A percentile compares a stretch with the other conserved stretches of the same genome.
Evolutionary conservation across 148 eudicot genomes (phyloP).

Genomic region (Vaccinium corymbosum): DNA sequence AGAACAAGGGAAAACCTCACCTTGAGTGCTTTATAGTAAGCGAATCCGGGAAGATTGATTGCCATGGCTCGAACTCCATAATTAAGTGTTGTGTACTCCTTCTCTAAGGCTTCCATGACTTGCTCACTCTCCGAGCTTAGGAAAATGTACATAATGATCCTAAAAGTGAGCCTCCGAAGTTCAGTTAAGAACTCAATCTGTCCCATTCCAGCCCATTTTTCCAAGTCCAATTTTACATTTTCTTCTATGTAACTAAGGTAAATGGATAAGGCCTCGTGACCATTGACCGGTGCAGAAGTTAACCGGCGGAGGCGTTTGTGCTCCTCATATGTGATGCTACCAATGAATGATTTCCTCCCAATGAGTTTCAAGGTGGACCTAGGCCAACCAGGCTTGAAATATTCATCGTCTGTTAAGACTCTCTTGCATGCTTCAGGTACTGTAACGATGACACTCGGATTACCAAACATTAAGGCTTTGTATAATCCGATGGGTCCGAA

Average conservation of each 20-base stretch:
- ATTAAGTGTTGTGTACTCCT: constrained; percentile 59
- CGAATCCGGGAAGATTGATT: constrained; percentile 81
- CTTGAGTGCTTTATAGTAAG: constrained; percentile 73
- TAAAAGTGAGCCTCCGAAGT: constrained; percentile 64
- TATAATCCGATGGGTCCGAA: constrained; percentile 67
- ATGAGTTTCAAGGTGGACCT: constrained; percentile 54
- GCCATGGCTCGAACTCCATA: constrained; percentile 83
- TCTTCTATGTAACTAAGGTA: constrained; percentile 69
- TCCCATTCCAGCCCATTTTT: constrained; percentile 70
- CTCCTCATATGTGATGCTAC: constrained; percentile 61
- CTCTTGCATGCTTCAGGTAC: constrained; percentile 60
- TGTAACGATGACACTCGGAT: constrained; percentile 69
- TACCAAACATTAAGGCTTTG: constrained; percentile 83
- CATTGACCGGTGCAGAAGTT: constrained; percentile 83
- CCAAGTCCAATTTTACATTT: constrained; percentile 40
- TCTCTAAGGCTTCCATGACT: constrained; percentile 63
- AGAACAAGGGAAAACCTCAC: constrained; percentile 23
- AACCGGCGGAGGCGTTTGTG: constrained; percentile 74
- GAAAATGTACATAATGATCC: constrained; percentile 72
- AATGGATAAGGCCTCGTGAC: constrained; percentile 70
- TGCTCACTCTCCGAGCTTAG: constrained; percentile 69
- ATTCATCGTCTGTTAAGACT: constrained; percentile 74
- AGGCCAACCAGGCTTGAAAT: constrained; percentile 94
- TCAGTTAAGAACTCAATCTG: constrained; percentile 70
- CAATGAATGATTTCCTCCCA: constrained; percentile 71